phyloP scores from a whole-genome alignment of 805 yeast genomes.

The Wickerhamomyces tratensis region DNA sequence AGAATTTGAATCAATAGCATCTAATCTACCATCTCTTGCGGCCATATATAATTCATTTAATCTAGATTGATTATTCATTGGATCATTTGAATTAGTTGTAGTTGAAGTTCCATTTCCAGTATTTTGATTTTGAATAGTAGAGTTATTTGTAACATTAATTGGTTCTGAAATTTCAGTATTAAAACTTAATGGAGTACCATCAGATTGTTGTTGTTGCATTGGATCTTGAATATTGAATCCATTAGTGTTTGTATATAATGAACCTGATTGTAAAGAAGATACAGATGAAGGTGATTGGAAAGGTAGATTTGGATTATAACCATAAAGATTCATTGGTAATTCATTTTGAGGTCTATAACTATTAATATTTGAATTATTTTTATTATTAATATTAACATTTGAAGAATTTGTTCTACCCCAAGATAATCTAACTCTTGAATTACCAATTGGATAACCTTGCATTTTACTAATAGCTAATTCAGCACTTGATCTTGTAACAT shows the following conservation, averaged over 20 bases:
- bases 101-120: constrained; percentile 1
- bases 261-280: no score
- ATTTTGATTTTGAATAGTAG: no score
- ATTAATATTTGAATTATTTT: constrained; percentile 7
- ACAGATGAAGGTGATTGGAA: background rate
- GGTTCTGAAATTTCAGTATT: constrained; percentile 23
- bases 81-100: constrained; percentile 3
- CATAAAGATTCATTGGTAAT: constrained; percentile 13
- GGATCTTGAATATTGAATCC: background rate
- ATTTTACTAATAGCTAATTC: constrained; percentile 77
- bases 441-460: constrained; percentile 88
- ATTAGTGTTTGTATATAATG: background rate
- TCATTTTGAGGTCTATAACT: constrained; percentile 16
- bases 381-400: background rate
- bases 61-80: constrained; percentile 24
- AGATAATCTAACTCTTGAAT: constrained; percentile 69
- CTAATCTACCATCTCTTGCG: constrained; percentile 46
- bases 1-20: constrained; percentile 34
- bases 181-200: constrained; percentile 9
- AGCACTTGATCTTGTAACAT: constrained; percentile 66
- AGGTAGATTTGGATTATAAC: constrained; percentile 3
- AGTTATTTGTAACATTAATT: constrained; percentile 1
- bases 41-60: constrained; percentile 45
- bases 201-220: background rate
- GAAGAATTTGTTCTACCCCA: constrained; percentile 64